Base-by-base conservation (phyloP, 768 basidiomycete genomes). In the Tephrocybe sp. region DNA sequence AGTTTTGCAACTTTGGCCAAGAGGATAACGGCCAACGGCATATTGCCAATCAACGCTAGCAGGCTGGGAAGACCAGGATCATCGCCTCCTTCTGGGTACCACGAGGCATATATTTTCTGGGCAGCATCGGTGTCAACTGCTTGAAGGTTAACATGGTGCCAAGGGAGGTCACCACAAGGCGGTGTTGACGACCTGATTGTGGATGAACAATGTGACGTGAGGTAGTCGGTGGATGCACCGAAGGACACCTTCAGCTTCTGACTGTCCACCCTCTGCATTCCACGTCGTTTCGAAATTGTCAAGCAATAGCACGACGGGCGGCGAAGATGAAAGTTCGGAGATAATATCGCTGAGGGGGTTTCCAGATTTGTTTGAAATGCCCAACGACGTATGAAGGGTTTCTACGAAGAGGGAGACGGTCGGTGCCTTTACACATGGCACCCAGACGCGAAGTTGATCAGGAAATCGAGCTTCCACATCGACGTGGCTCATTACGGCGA, bases 251-350 rank as follows among this genome's bases (percentile, higher is more conserved):
- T 61, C 55, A 32, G 71, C 61, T 17, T 58, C 49, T 15, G 42
- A 54, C 43, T 56, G n/a, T n/a, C n/a, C n/a, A n/a, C n/a, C 54
- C 20, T 43, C 50, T 3, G 47, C 52, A 46, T 69, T 60, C 73
- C 72, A 73, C 3, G 68, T 62, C 8, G 72, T 70, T 58, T 75
- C 73, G 49, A 75, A 73, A 47, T 74, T 71, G 48, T 74, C 73
- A 6, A 75, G 57, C n/a, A 73, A 49, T 21, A 75, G 25, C 20
- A 73, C 43, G 8, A 65, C 51, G 14, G 59, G 64, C 41, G 57
- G 55, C 20, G 52, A 55, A 3, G 59, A 54, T 20, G 55, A 32
- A 20, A 67, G 63, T 44, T 66, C 60, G 30, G 40, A 46, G 28
- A 64, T 33, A 45, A 65, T 59, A 48, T 63, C 54, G 11, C 26